Conservation (phyloP, 441 rosid species). For the Adansonia madagascariensis region DNA sequence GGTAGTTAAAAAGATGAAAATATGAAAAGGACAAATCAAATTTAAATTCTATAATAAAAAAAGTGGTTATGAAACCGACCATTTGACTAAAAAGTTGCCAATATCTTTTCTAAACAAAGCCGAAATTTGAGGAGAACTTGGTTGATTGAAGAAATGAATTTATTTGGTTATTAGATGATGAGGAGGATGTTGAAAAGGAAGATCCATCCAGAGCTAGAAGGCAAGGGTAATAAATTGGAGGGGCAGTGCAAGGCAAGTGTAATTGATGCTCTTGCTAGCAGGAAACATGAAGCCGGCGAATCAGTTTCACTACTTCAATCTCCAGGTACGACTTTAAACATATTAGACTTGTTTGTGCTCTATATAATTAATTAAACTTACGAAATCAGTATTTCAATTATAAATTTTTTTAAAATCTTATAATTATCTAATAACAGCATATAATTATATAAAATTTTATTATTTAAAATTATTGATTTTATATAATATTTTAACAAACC, state of each 20-base stretch:
- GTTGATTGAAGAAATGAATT: neutral
- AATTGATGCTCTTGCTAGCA: slow-evolving; percentile 27
- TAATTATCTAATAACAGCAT: too few relatives aligned
- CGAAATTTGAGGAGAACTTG: neutral
- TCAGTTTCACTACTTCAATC: slow-evolving; percentile 53
- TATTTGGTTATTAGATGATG: slow-evolving; percentile 56
- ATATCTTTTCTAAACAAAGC: neutral
- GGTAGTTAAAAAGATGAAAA: neutral
- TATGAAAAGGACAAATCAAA: neutral
- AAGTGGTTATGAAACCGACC: neutral
- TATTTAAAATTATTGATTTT: too few relatives aligned
- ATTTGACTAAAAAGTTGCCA: neutral
- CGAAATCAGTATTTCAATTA: too few relatives aligned
- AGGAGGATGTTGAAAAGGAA: slow-evolving; percentile 83
- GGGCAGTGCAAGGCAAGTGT: slow-evolving; percentile 32
- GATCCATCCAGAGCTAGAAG: slow-evolving; percentile 79
- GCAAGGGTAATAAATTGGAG: slow-evolving; percentile 41
- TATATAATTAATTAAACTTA: too few relatives aligned
- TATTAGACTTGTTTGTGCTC: neutral
- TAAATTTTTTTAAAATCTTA: too few relatives aligned
- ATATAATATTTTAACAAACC: too few relatives aligned
- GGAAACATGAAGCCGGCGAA: slow-evolving; percentile 42
- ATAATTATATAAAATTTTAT: too few relatives aligned
- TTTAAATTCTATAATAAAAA: neutral
- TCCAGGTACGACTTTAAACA: slow-evolving; percentile 40